Conservation (phyloP, 352 stramenopile species). For the Elongisporangium undulatum region DNA sequence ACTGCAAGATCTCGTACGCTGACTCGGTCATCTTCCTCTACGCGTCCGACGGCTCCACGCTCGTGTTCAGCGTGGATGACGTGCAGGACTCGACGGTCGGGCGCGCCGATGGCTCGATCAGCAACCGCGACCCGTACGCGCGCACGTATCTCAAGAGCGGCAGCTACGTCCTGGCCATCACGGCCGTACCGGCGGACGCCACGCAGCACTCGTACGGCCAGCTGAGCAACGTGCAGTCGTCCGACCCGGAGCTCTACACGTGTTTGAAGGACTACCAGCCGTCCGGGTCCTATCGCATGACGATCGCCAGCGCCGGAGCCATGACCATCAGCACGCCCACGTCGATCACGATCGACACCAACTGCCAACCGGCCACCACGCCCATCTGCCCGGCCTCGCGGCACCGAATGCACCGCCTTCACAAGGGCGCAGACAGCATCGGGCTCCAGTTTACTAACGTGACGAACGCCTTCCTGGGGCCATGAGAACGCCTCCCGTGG, state of each 20-base stretch:
- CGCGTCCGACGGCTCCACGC: conserved; percentile 14
- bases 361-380: neutral
- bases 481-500: neutral
- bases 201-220: conserved; percentile 17
- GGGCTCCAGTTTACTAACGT: neutral
- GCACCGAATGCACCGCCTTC: neutral
- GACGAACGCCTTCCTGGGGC: neutral
- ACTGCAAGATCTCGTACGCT: conserved; percentile 53
- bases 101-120: conserved; percentile 37
- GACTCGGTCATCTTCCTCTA: conserved; percentile 65
- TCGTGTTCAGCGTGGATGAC: conserved; percentile 35
- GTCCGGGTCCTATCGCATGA: conserved; percentile 30
- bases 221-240: conserved; percentile 18
- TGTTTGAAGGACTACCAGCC: conserved; percentile 14
- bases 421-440: neutral
- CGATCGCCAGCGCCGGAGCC: conserved; percentile 23
- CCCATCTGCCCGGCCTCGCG: neutral
- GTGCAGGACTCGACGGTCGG: conserved; percentile 18
- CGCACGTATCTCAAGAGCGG: conserved; percentile 44
- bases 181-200: conserved; percentile 22
- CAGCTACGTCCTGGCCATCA: conserved; percentile 37
- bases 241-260: conserved; percentile 23
- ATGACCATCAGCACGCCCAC: neutral
- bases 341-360: neutral
- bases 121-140: conserved; percentile 43